phyloP scores from a whole-genome alignment of 306 rosid genomes.

The Glycine tomentella region DNA sequence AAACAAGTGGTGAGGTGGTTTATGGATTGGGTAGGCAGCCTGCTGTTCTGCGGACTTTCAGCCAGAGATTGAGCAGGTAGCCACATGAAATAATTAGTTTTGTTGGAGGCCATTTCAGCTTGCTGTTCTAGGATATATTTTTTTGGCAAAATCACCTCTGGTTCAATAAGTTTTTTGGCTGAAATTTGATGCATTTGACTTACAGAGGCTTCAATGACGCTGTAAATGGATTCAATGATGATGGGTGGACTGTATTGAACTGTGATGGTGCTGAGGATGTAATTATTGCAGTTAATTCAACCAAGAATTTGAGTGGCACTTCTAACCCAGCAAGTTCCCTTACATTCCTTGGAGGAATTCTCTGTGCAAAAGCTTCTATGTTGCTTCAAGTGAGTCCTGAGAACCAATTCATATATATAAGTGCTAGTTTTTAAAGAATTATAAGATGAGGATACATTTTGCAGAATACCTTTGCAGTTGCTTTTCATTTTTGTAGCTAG shows the following conservation, averaged over 20 bases:
- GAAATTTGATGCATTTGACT: conserved; percentile 23
- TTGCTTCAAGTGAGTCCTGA: conserved; percentile 79
- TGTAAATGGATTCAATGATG: conserved; percentile 94
- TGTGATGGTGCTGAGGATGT: conserved; percentile 94
- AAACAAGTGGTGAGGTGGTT: conserved; percentile 95
- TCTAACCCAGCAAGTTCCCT: conserved; percentile 78
- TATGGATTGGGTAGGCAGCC: conserved; percentile 98
- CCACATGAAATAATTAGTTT: background rate
- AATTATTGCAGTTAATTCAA: conserved; percentile 77
- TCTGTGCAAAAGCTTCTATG: conserved; percentile 99
- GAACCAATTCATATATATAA: conserved; percentile 14
- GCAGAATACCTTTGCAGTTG: background rate
- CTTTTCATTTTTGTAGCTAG: background rate
- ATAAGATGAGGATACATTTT: background rate
- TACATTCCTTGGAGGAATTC: conserved; percentile 84
- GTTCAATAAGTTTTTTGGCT: background rate
- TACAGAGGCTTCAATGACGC: conserved; percentile 96
- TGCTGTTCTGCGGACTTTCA: conserved; percentile 89
- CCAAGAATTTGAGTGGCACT: conserved; percentile 70
- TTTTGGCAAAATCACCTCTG: background rate
- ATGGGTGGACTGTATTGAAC: conserved; percentile 89
- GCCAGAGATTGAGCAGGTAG: conserved; percentile 95
- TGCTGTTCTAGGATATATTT: conserved; percentile 8
- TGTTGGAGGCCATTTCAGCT: background rate
- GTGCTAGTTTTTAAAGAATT: background rate